These are phyloP conservation scores for Melanomma pulvis-pyrius DNA, from an alignment of 495 filamentous ascomycete species.

Conservation along the genomic window DNA sequence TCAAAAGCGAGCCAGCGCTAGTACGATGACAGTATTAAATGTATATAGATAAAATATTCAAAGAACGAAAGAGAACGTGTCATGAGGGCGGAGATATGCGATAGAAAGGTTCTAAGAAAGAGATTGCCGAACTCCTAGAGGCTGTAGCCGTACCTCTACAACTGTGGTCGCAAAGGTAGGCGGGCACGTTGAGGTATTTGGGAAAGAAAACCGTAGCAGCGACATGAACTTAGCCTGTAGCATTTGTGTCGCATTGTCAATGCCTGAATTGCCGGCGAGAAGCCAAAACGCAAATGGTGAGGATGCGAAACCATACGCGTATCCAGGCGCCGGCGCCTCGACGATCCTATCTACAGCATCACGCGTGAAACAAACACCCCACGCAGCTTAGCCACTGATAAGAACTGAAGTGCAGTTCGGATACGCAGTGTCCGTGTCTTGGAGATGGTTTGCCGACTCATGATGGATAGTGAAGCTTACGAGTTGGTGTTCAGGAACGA, in stretches of 20 bases:
- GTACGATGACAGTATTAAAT: neutral
- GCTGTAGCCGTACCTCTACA: neutral
- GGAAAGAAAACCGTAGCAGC: neutral
- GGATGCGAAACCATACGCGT: constrained; percentile 26
- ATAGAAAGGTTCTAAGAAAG: neutral
- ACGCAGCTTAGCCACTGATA: neutral
- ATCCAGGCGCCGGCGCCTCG: constrained; percentile 17
- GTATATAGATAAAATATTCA: neutral
- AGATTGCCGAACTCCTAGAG: neutral
- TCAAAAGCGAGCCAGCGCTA: constrained; percentile 20
- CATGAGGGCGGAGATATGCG: neutral
- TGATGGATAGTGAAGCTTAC: neutral
- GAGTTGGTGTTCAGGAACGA: neutral
- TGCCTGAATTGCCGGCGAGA: constrained; percentile 1
- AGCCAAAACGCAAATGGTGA: constrained; percentile 12
- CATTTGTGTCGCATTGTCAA: constrained; percentile 28
- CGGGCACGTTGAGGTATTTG: constrained; percentile 8
- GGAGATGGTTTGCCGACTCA: neutral
- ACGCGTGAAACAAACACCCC: constrained; percentile 2
- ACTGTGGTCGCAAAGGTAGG: neutral
- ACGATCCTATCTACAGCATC: constrained; percentile 13
- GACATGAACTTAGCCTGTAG: constrained; percentile 21
- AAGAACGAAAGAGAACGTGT: neutral
- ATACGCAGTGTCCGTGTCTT: neutral
- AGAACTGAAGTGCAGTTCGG: neutral